Evolutionary conservation across 73 alveolate genomes (phyloP).

Genomic region (Paramecium primaurelia): DNA sequence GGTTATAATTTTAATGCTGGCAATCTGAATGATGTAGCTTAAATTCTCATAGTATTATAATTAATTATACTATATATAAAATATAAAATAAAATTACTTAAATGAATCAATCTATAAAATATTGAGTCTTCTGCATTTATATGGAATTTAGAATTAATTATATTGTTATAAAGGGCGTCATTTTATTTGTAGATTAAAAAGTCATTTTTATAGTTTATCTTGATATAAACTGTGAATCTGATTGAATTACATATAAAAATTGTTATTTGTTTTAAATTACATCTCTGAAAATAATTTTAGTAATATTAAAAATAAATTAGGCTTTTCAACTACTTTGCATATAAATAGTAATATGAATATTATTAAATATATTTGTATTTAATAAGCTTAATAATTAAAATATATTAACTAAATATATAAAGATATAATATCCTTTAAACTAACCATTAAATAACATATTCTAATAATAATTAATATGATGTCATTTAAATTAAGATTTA

Average conservation of each 20-base stretch:
- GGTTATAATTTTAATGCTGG: constrained; percentile 28
- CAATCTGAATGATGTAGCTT: constrained; percentile 36
- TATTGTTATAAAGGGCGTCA: background rate
- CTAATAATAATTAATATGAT: background rate
- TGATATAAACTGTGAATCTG: background rate
- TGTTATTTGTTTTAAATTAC: background rate
- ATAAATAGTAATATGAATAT: too few species aligned
- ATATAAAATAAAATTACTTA: background rate
- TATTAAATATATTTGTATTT: too few species aligned
- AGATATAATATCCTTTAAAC: background rate
- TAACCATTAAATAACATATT: too few species aligned
- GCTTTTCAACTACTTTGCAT: background rate
- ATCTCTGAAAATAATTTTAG: background rate
- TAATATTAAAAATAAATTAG: too few species aligned
- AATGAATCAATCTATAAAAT: background rate
- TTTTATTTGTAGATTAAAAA: too few species aligned
- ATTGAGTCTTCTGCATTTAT: background rate
- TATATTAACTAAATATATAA: background rate
- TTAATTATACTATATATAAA: background rate
- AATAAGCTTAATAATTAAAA: too few species aligned
- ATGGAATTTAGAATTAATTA: background rate
- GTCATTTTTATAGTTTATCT: background rate
- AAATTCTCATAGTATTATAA: background rate
- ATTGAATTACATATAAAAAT: too few species aligned
- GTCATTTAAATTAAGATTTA: background rate